Evolutionary conservation across 2,329 filamentous ascomycete genomes (phyloP), one percentile per base, ranked within the genome.

Genomic region (Mycosphaerella sp.): DNA sequence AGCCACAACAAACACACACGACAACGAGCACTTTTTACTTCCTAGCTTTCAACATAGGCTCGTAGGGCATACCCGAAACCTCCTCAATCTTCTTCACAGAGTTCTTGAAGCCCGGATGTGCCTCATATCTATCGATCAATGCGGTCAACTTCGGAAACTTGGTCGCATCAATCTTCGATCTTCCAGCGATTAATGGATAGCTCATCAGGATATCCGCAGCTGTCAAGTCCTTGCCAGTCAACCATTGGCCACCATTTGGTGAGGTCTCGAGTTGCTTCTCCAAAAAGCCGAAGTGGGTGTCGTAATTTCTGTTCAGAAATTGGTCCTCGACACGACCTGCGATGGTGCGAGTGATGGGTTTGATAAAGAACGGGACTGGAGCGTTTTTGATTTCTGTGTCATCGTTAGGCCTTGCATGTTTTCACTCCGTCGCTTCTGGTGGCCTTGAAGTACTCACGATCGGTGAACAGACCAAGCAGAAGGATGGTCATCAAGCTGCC

Each of bases 401-500:
- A 41, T 13, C 2, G 14, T 50, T 14, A 52, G 47, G 13, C 17
- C 6, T 21, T 25, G 13, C 25, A 14, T 37, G 14, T 36, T 14
- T 14, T 17, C n/a, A 34, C n/a, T 3, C 6, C 7, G 7, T 5
- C 6, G 13, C 6, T 21, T 21, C 6, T 21, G 21, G 21, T 21
- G 4, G 21, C 21, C 6, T 21, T 4, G 21, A 21, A 18, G 6
- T 10, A 68, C 75, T 61, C 73, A 77, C 78, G 71, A 41, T 76
- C 65, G 16, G 86, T 72, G 21, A 95, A 70, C 13, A 93, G 65
- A 12, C 75, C 71, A 55, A 87, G 69, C 1, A 90, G 70, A 56
- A 93, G 67, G 42, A 82, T 73, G 0, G 81, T 79, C 84, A 94
- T 93, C 55, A 96, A 71, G 54, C 80, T 87, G 9, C 90, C 91